Base-by-base conservation (phyloP, 2,329 filamentous ascomycete species). In the Herpomyces periplanetae region DNA sequence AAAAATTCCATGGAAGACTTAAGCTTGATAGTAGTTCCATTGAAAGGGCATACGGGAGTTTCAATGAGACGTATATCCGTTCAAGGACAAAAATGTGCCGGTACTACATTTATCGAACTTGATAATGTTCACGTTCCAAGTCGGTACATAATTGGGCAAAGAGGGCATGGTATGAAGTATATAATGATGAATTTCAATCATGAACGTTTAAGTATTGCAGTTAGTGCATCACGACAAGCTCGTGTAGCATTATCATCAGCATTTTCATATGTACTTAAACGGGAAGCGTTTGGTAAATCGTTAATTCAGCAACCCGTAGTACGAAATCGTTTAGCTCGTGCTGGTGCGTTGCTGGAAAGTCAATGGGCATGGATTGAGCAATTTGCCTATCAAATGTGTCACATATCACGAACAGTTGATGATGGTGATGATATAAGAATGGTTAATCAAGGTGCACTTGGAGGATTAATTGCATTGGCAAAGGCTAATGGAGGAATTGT, bases 261-360 rank as follows among this genome's bases (percentile, higher is more conserved):
- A 0, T 51, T 60, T 26, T 47, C 48, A 19, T 62, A 63, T 28
- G 47, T 48, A 10, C 33, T 62, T 25, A 58, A 57, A 35, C 44
- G 57, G 8, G 56, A 62, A 32, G 57, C 57, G 1, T 64, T 63
- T 26, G 52, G 52, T 3, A 59, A 59, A 33, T 44, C 52, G 0
- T 41, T 69, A 5, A 54, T 69, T 37, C 58, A 68, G 8, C 62
- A 69, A 34, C 55, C 61, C 0, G 62, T 69, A 0, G 61, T 71
- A 13, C 41, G 63, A 11, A 57, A 68, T 32, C 43, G 61, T n/a
- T 39, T 69, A 4, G 61, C 62, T 5, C 65, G 63, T 30, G 51
- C 49, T 3, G 62, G 57, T 2, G 56, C 56, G 0, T 38, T 58
- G 28, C 41, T 71, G 3, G 63, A 69, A 33, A 52, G 47, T 2